phyloP scores from a whole-genome alignment of 2,329 filamentous ascomycete genomes.

The Nemania sp. region DNA sequence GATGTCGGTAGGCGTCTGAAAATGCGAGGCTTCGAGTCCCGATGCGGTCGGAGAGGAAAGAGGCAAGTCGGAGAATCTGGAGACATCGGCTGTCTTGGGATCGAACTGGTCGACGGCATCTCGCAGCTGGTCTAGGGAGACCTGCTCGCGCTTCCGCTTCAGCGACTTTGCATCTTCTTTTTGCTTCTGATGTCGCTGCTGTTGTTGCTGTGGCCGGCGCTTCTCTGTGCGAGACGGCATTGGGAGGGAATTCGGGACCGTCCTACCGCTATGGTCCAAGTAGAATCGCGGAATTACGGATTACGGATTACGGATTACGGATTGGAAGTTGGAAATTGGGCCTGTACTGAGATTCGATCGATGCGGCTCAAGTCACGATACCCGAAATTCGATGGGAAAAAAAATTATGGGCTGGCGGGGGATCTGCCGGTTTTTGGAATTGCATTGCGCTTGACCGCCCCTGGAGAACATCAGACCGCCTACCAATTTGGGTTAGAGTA shows the following conservation, averaged over 20 bases:
- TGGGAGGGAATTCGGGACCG: conserved; percentile 5
- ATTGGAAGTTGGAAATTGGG: not conserved
- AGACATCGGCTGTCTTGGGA: conserved; percentile 60
- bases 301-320: no score
- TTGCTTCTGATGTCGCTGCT: conserved; percentile 35
- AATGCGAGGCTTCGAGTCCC: conserved; percentile 85
- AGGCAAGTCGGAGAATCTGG: conserved; percentile 81
- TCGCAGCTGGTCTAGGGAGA: conserved; percentile 47
- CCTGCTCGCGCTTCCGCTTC: conserved; percentile 49
- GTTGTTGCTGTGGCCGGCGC: conserved; percentile 24
- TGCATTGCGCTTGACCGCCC: conserved; percentile 31
- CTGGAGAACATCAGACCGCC: conserved; percentile 19
- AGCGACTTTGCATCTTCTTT: conserved; percentile 42
- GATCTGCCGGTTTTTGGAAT: conserved; percentile 32
- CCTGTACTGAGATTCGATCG: not conserved
- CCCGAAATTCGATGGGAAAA: conserved; percentile 4
- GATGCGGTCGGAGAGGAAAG: conserved; percentile 78
- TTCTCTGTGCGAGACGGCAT: conserved; percentile 35
- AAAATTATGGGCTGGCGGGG: conserved; percentile 34
- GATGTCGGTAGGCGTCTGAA: conserved; percentile 87
- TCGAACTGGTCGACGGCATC: conserved; percentile 54
- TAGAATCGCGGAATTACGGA: not conserved
- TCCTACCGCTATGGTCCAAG: not conserved
- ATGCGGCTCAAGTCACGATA: not conserved
- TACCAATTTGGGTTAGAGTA: conserved; percentile 3